phyloP scores from a whole-genome alignment of 2,329 filamentous ascomycete genomes.

The Talaromyces sp. region DNA sequence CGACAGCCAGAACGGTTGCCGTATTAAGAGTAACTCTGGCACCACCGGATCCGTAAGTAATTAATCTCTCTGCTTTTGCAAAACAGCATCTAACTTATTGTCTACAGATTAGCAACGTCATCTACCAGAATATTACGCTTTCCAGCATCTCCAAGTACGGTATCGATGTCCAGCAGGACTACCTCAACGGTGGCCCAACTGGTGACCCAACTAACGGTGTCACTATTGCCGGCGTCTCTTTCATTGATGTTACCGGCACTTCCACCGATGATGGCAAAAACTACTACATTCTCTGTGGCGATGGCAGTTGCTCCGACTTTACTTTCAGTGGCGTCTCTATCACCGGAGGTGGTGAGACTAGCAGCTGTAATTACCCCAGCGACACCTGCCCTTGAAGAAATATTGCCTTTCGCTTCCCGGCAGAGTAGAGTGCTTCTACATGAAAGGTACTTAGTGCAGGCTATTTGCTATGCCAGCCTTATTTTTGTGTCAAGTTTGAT shows the following conservation, averaged over 20 bases:
- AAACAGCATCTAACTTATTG: background rate
- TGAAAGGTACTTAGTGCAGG: background rate
- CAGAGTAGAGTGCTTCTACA: background rate
- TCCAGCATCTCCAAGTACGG: slow-evolving; percentile 48
- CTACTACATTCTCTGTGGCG: slow-evolving; percentile 54
- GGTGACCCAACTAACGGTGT: slow-evolving; percentile 40
- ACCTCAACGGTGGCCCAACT: slow-evolving; percentile 47
- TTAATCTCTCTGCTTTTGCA: background rate
- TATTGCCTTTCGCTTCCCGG: background rate
- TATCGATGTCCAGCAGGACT: slow-evolving; percentile 54
- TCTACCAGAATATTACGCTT: slow-evolving; percentile 48
- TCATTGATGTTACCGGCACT: background rate
- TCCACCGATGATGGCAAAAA: slow-evolving; percentile 26
- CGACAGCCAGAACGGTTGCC: slow-evolving; percentile 48
- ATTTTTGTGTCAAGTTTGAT: background rate
- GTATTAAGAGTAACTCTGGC: slow-evolving; percentile 28
- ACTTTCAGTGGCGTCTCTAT: slow-evolving; percentile 51
- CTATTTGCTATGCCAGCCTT: background rate
- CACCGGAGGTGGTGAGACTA: slow-evolving; percentile 51
- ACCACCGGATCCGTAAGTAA: background rate
- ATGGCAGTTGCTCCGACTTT: slow-evolving; percentile 51
- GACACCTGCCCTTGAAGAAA: background rate
- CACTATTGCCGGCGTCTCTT: slow-evolving; percentile 28
- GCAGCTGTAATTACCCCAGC: slow-evolving; percentile 29
- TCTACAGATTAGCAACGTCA: background rate